Evolutionary conservation across 495 filamentous ascomycete genomes (phyloP).

Genomic region (Penicillium nucicola): DNA sequence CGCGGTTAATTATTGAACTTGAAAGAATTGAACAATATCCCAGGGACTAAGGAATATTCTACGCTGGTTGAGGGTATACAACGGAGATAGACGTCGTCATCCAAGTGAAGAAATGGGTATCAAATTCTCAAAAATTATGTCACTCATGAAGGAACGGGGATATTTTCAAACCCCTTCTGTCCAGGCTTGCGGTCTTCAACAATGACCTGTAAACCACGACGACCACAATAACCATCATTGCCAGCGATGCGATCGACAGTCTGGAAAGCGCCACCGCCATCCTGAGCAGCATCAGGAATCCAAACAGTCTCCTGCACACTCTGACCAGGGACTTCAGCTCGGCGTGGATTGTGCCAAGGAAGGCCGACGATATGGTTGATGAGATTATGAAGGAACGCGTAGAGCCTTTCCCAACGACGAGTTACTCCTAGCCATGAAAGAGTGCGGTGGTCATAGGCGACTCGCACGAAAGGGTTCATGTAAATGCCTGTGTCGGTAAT

Average conservation of each 20-base stretch:
- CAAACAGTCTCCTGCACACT: conserved; percentile 53
- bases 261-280: conserved; percentile 41
- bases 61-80: background rate
- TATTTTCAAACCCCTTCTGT: conserved; percentile 51
- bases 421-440: conserved; percentile 54
- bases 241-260: conserved; percentile 38
- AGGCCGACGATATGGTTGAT: conserved; percentile 49
- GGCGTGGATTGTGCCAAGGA: conserved; percentile 57
- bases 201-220: conserved; percentile 54
- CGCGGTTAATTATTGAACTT: no score
- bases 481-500: conserved; percentile 56
- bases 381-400: conserved; percentile 52
- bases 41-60: no score
- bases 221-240: conserved; percentile 56
- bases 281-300: conserved; percentile 33
- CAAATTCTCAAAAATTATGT: background rate
- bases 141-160: conserved; percentile 30
- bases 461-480: conserved; percentile 70
- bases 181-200: conserved; percentile 47
- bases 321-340: conserved; percentile 52
- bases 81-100: background rate
- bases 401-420: conserved; percentile 58
- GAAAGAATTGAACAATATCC: no score
- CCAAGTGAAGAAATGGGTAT: conserved; percentile 2
- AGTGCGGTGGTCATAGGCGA: conserved; percentile 56